A percentile compares a stretch with the other conserved stretches of the same genome.
These are phyloP conservation scores for Caryopteris hybrid DNA, from an alignment of 305 asterid species.

Conservation along the genomic window DNA sequence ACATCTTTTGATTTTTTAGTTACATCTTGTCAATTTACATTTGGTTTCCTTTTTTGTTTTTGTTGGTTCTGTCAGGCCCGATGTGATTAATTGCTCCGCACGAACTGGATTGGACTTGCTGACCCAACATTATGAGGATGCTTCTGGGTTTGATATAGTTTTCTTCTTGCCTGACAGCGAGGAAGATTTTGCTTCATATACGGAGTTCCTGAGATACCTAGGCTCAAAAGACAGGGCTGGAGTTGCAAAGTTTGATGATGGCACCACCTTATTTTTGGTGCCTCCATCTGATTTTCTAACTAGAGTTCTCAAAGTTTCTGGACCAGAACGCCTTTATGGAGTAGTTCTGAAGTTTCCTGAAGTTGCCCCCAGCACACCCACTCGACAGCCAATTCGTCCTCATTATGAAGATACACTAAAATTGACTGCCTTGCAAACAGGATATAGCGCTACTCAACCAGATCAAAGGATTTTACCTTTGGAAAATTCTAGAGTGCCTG, in stretches of 20 bases:
- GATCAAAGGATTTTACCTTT: conserved; percentile 37
- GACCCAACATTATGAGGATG: conserved; percentile 79
- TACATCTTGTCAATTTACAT: conserved; percentile 1
- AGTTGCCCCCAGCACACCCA: conserved; percentile 31
- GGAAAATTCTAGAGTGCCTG: conserved; percentile 40
- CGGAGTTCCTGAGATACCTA: conserved; percentile 80
- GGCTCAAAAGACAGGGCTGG: conserved; percentile 92
- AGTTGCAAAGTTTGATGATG: conserved; percentile 87
- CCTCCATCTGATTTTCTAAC: conserved; percentile 90
- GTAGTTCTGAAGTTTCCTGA: conserved; percentile 80
- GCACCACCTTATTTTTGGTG: conserved; percentile 89
- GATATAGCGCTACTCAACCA: conserved; percentile 34
- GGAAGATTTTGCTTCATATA: conserved; percentile 87
- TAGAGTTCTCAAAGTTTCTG: conserved; percentile 66
- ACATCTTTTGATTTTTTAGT: neutral
- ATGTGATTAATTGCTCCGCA: conserved; percentile 80
- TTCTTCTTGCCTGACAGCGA: conserved; percentile 93
- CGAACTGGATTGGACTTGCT: conserved; percentile 91
- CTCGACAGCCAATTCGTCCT: conserved; percentile 34
- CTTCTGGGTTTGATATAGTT: conserved; percentile 75
- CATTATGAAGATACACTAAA: conserved; percentile 43
- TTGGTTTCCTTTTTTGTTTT: neutral
- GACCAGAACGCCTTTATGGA: conserved; percentile 94
- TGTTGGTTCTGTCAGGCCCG: conserved; percentile 68
- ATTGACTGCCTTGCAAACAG: conserved; percentile 30